Evolutionary conservation across 1,139 yeast genomes (phyloP).

Genomic region (Debaryomyces nepalensis): DNA sequence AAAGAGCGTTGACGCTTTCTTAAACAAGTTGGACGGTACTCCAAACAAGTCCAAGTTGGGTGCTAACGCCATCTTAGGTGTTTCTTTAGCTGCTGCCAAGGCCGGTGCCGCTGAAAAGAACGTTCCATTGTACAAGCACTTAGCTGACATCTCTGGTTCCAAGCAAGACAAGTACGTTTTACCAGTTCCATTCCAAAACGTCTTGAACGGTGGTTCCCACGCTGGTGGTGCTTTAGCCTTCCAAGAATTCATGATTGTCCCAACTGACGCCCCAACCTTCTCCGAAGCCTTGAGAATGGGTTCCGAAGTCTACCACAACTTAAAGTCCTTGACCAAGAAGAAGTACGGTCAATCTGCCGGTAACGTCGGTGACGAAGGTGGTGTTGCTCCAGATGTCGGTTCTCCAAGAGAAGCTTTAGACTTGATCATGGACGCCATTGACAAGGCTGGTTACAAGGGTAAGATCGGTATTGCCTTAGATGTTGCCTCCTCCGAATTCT

Average conservation of each 20-base stretch:
- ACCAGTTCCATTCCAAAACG: slow-evolving; percentile 94
- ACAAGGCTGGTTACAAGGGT: slow-evolving; percentile 86
- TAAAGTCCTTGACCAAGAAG: slow-evolving; percentile 83
- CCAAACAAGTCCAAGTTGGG: slow-evolving; percentile 87
- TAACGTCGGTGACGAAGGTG: slow-evolving; percentile 98
- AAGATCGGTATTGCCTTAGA: slow-evolving; percentile 83
- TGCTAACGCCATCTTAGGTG: slow-evolving; percentile 90
- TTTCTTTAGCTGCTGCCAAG: slow-evolving; percentile 82
- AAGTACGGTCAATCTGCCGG: slow-evolving; percentile 91
- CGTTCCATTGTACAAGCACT: slow-evolving; percentile 79
- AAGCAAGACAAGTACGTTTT: slow-evolving; percentile 67
- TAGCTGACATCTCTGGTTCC: slow-evolving; percentile 66
- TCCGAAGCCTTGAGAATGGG: slow-evolving; percentile 89
- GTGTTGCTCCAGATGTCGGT: slow-evolving; percentile 91
- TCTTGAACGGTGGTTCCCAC: slow-evolving; percentile 94
- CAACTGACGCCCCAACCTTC: slow-evolving; percentile 79
- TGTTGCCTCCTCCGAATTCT: slow-evolving; percentile 91
- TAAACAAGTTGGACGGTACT: slow-evolving; percentile 78
- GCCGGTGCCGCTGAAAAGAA: slow-evolving; percentile 88
- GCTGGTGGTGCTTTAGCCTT: slow-evolving; percentile 96
- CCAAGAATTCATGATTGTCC: slow-evolving; percentile 96
- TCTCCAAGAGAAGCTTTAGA: slow-evolving; percentile 91
- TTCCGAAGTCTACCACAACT: slow-evolving; percentile 88
- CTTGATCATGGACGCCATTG: slow-evolving; percentile 81
- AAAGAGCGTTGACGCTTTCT: slow-evolving; percentile 71